phyloP scores from a whole-genome alignment of 306 rosid genomes.

The Vigna hirtella region DNA sequence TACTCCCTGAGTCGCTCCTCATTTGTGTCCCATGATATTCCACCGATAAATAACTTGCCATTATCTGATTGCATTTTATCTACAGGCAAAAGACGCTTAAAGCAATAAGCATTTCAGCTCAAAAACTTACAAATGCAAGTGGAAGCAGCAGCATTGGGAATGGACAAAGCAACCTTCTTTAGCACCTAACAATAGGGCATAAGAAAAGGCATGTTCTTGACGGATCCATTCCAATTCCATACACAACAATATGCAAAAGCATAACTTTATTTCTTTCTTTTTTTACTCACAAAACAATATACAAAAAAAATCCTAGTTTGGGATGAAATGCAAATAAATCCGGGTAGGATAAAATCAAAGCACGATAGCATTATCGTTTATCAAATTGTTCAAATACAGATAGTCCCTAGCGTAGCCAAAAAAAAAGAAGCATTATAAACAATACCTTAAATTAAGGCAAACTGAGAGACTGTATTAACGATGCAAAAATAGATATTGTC shows the following conservation, averaged over 20 bases:
- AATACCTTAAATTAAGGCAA: conserved; percentile 60
- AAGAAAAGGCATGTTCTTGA: conserved; percentile 15
- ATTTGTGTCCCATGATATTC: conserved; percentile 99
- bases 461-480: conserved; percentile 57
- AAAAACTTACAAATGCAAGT: conserved; percentile 54
- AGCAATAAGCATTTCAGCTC: conserved; percentile 39
- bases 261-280: background rate
- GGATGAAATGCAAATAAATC: conserved; percentile 43
- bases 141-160: conserved; percentile 41
- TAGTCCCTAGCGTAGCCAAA: conserved; percentile 36
- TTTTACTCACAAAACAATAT: background rate
- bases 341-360: conserved; percentile 43
- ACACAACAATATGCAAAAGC: conserved; percentile 11
- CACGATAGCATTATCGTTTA: conserved; percentile 48
- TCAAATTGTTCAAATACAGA: conserved; percentile 37
- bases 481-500: conserved; percentile 55
- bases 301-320: conserved; percentile 38
- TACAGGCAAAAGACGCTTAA: conserved; percentile 55
- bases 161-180: conserved; percentile 18
- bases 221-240: conserved; percentile 64
- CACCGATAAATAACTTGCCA: conserved; percentile 94
- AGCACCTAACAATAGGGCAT: conserved; percentile 27
- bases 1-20: conserved; percentile 97
- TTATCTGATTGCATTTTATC: conserved; percentile 96
- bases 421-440: conserved; percentile 33